These are phyloP conservation scores for Corymbia calophylla DNA, from an alignment of 441 rosid genomes.

Conservation along the genomic window DNA sequence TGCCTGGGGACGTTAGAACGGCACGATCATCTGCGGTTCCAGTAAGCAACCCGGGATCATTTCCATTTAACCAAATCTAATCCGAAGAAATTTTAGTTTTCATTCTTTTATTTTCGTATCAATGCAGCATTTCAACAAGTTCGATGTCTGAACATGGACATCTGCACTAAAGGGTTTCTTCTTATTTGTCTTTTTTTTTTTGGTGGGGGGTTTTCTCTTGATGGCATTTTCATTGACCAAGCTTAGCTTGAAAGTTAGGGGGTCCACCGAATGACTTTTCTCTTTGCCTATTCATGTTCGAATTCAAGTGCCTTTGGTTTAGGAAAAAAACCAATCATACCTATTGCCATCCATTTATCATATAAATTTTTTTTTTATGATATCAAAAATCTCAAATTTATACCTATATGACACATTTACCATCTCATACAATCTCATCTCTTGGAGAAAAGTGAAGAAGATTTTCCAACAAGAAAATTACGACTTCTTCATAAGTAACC, in stretches of 20 bases:
- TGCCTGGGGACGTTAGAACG: neutral
- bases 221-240: fast-evolving
- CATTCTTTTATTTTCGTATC: neutral
- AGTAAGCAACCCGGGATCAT: neutral
- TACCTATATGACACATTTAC: no score
- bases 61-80: neutral
- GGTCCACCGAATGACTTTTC: fast-evolving
- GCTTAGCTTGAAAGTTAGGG: neutral
- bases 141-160: neutral
- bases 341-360: no score
- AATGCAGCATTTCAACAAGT: neutral
- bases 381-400: no score
- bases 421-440: no score
- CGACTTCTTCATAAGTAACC: neutral
- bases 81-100: neutral
- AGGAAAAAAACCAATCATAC: neutral
- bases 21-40: neutral
- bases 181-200: neutral
- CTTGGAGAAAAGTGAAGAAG: neutral
- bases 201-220: neutral
- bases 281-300: neutral
- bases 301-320: neutral
- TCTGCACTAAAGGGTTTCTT: neutral
- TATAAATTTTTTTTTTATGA: no score
- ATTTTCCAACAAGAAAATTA: neutral